Percentiles rank a stretch among this genome's conserved stretches.
Conservation (phyloP, 2,329 filamentous ascomycete genomes). For the Aspergillus awamori region DNA sequence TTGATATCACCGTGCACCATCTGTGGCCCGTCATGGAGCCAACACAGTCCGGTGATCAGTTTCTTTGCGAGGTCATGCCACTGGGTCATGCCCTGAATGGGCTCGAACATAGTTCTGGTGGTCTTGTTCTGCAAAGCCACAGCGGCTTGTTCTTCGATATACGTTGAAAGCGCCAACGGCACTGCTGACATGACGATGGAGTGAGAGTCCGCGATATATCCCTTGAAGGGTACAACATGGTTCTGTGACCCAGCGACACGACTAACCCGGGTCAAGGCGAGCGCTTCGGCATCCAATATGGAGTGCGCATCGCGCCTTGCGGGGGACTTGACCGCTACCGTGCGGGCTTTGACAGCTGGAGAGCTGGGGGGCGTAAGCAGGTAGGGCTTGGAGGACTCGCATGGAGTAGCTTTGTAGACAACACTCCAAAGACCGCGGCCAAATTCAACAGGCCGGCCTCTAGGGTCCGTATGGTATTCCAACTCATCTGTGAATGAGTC, state of each 20-base stretch:
- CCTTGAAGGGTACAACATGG: conserved; percentile 50
- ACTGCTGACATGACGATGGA: conserved; percentile 51
- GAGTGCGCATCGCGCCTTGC: conserved; percentile 43
- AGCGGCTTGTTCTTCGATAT: conserved; percentile 42
- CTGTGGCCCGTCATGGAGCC: conserved; percentile 45
- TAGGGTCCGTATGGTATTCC: conserved; percentile 32
- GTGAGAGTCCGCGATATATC: conserved; percentile 41
- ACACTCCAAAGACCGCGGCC: conserved; percentile 53
- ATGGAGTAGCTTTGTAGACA: conserved; percentile 47
- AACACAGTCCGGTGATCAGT: conserved; percentile 46
- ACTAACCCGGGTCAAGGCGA: conserved; percentile 44
- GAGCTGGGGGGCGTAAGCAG: conserved; percentile 40
- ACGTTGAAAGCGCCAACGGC: conserved; percentile 46
- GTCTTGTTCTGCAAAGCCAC: conserved; percentile 35
- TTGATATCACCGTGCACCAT: conserved; percentile 55
- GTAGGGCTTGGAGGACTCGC: conserved; percentile 14
- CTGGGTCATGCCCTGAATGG: conserved; percentile 42
- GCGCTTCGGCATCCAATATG: conserved; percentile 48
- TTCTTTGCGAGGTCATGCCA: conserved; percentile 47
- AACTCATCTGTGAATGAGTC: conserved; percentile 38
- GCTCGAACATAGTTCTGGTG: conserved; percentile 50
- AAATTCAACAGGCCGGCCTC: conserved; percentile 41
- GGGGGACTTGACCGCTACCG: conserved; percentile 52
- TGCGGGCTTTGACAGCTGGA: conserved; percentile 31
- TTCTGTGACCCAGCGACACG: conserved; percentile 34